A percentile compares a stretch with the other conserved stretches of the same genome.
Conservation (phyloP, 2,329 filamentous ascomycete species). For the Sclerotinia trifoliorum region DNA sequence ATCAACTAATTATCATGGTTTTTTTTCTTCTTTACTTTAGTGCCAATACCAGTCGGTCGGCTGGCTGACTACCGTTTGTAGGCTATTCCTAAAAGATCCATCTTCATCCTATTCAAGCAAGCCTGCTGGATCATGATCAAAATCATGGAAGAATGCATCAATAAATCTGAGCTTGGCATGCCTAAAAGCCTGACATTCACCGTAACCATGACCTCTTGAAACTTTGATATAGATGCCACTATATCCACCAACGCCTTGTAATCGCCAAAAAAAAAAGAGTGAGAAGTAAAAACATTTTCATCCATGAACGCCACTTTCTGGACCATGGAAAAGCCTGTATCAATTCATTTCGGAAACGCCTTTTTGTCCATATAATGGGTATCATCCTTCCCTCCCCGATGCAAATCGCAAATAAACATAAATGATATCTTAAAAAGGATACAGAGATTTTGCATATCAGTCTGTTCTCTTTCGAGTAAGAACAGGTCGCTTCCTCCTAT, state of each 20-base stretch:
- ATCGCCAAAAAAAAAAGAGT: not conserved
- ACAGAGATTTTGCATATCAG: not conserved
- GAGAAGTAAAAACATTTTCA: not conserved
- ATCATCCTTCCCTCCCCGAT: conserved; percentile 21
- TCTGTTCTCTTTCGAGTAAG: conserved; percentile 15
- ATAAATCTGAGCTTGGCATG: not conserved
- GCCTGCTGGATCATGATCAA: not conserved
- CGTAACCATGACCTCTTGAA: not conserved
- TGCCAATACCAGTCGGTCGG: not conserved
- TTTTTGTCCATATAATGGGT: conserved; percentile 21
- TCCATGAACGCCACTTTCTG: conserved; percentile 15
- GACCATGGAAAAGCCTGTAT: conserved; percentile 6
- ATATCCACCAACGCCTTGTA: not conserved
- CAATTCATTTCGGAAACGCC: conserved; percentile 18
- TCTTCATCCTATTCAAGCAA: conserved; percentile 1
- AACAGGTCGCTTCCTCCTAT: conserved; percentile 19
- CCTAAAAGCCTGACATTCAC: not conserved
- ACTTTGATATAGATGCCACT: not conserved
- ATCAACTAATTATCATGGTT: not conserved
- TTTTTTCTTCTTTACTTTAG: not conserved
- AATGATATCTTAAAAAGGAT: conserved; percentile 17
- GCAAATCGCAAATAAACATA: conserved; percentile 13
- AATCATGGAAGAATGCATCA: not conserved
- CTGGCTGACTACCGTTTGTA: not conserved
- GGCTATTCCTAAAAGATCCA: not conserved